A percentile compares a stretch with the other conserved stretches of the same genome.
Evolutionary conservation across 805 yeast species (phyloP).

Genomic region (Yarrowia sp.): DNA sequence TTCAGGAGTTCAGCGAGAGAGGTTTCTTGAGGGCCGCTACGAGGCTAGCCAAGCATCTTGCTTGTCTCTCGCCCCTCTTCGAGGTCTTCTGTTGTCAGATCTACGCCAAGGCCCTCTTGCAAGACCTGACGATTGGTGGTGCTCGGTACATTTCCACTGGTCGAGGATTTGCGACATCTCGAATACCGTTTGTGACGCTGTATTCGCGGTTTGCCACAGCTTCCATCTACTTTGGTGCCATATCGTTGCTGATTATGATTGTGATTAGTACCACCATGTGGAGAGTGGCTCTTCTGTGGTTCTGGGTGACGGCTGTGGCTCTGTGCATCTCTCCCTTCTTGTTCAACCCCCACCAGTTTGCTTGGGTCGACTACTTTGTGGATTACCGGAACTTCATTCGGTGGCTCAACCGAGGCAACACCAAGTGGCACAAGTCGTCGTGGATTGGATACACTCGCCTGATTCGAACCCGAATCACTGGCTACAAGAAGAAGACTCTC

Average conservation of each 20-base stretch:
- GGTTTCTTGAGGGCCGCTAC: slow-evolving; percentile 74
- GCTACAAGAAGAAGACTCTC: slow-evolving; percentile 70
- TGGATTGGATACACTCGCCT: slow-evolving; percentile 73
- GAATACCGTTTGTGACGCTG: slow-evolving; percentile 69
- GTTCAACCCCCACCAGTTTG: slow-evolving; percentile 93
- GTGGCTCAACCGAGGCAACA: slow-evolving; percentile 77
- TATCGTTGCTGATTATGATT: slow-evolving; percentile 59
- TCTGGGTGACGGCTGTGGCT: slow-evolving; percentile 88
- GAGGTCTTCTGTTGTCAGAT: slow-evolving; percentile 81
- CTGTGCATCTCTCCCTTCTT: slow-evolving; percentile 85
- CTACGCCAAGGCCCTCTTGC: slow-evolving; percentile 71
- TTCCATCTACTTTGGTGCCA: slow-evolving; percentile 68
- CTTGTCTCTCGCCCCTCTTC: slow-evolving; percentile 76
- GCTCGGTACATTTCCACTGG: slow-evolving; percentile 85
- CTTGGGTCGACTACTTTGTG: slow-evolving; percentile 85
- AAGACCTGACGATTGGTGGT: slow-evolving; percentile 77
- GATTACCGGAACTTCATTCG: slow-evolving; percentile 84
- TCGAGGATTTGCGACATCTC: slow-evolving; percentile 78
- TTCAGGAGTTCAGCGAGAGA: slow-evolving; percentile 78
- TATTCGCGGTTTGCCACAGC: slow-evolving; percentile 74
- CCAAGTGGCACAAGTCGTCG: slow-evolving; percentile 60
- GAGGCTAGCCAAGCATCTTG: slow-evolving; percentile 68
- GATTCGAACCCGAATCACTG: slow-evolving; percentile 80
- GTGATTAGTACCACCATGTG: slow-evolving; percentile 69
- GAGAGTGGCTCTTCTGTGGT: slow-evolving; percentile 88